phyloP scores from a whole-genome alignment of 2,329 filamentous ascomycete genomes.

The Exophiala sp. region DNA sequence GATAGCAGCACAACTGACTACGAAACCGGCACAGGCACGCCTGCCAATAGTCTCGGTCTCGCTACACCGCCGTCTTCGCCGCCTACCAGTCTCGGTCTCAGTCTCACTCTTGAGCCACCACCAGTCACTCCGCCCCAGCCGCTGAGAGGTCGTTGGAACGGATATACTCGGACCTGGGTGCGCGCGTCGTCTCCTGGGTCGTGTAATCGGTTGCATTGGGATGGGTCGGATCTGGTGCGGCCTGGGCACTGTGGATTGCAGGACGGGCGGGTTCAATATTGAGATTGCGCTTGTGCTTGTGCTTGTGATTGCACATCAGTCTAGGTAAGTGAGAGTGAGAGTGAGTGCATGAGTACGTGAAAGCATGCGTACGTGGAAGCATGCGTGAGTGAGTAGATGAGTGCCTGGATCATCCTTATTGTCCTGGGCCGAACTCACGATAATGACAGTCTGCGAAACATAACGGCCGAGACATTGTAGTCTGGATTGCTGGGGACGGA shows the following conservation, averaged over 20 bases:
- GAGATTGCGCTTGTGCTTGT: too few species aligned
- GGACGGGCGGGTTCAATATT: neutral
- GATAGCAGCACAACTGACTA: too few species aligned
- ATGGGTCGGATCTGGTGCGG: neutral
- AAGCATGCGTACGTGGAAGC: neutral
- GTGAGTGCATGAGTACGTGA: neutral
- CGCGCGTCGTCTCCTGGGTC: neutral
- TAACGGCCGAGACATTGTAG: too few species aligned
- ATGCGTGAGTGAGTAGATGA: neutral
- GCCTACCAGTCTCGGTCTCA: too few species aligned
- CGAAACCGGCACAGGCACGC: too few species aligned
- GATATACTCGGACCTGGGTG: neutral
- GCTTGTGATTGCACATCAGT: too few species aligned
- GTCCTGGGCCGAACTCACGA: neutral
- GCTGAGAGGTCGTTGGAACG: neutral
- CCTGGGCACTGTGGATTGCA: neutral
- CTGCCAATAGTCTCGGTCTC: too few species aligned
- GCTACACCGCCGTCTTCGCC: neutral
- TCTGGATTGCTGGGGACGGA: too few species aligned
- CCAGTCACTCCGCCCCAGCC: too few species aligned
- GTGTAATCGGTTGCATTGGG: slow-evolving; percentile 4
- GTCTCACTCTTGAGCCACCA: too few species aligned
- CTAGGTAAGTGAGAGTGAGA: neutral
- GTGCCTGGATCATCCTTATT: neutral
- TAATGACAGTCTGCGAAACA: too few species aligned